Evolutionary conservation across 1,139 yeast species (phyloP), one percentile per base, ranked within the genome.

Genomic region (Pichia sp.): DNA sequence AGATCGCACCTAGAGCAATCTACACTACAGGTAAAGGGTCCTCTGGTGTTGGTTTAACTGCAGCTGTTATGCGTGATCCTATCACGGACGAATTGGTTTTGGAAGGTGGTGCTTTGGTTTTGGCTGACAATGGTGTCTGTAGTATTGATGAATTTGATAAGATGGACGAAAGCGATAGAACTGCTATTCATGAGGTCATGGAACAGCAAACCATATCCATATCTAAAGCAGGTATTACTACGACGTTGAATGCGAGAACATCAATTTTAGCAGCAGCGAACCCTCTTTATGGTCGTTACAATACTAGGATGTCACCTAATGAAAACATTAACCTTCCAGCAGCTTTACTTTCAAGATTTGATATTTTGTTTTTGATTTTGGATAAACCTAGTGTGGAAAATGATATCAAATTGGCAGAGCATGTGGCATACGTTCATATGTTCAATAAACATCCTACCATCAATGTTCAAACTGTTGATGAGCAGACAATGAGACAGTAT

Each of bases 111-210:
- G 99, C 99, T 0, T 77, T 95, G 57, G 99, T 95, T 3, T 76
- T 95, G 57, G 97, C 99, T 1, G 99, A 95, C 72, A 92, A 93
- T 67, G 99, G 99, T 70, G 87, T 95, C 61, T 93, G 99, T 75
- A 93, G 99, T 73, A 93, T 93, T 68, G 99, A 93, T 81, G 99
- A 93, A 75, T 93, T 93, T 69, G 99, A 93, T 73, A 93, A 93
- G 75, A 95, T 95, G 99, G 98, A 92, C 69, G 99, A 95, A 70
- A 74, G 81, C 58, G 99, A 95, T 72, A 80, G 99, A 69, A 93
- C 99, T 0, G 98, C 99, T 4, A 95, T 95, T 67, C 99, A 93
- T 72, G 99, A 93, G 76, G 99, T 95, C 47, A 95, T 95, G 99
- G 99, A 95, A 75, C 99, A 95, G 71, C 99, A 95, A 72, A 95